These are phyloP conservation scores for Xylaria sp. DNA, from an alignment of 2,329 filamentous ascomycete genomes.

Conservation along the genomic window DNA sequence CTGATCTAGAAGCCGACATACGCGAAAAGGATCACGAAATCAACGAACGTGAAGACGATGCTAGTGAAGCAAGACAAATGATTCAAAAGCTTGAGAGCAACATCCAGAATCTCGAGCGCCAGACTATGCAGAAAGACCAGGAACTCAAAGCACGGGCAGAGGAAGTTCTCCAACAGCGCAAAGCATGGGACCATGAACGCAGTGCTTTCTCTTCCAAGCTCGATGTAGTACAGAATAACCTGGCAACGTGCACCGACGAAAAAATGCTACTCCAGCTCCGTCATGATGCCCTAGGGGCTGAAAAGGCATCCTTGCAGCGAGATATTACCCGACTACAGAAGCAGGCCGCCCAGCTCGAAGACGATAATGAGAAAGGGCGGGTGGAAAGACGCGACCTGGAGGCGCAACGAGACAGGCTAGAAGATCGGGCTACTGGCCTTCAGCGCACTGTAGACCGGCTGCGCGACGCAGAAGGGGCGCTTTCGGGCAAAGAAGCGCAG, in stretches of 20 bases:
- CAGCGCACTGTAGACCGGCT: slow-evolving; percentile 77
- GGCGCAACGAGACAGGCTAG: slow-evolving; percentile 71
- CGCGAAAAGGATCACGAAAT: not conserved
- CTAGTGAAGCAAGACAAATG: not conserved
- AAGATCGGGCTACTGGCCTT: slow-evolving; percentile 73
- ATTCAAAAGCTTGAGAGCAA: not conserved
- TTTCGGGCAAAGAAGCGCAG: slow-evolving; percentile 74
- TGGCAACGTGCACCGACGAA: slow-evolving; percentile 61
- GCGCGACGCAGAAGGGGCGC: slow-evolving; percentile 72
- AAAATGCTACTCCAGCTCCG: slow-evolving; percentile 62
- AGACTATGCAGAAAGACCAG: not conserved
- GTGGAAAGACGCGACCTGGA: slow-evolving; percentile 72
- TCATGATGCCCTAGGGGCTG: slow-evolving; percentile 72
- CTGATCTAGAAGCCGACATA: not conserved
- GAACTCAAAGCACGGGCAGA: not conserved
- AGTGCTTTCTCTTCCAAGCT: slow-evolving; percentile 60
- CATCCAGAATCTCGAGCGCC: not conserved
- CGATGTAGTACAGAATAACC: slow-evolving; percentile 66
- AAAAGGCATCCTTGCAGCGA: slow-evolving; percentile 71
- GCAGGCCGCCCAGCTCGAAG: slow-evolving; percentile 49
- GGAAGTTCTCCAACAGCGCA: slow-evolving; percentile 6
- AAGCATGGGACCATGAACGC: slow-evolving; percentile 51
- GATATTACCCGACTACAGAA: slow-evolving; percentile 58
- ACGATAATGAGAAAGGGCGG: slow-evolving; percentile 79
- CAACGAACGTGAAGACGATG: not conserved